A percentile compares a stretch with the other conserved stretches of the same genome.
These are phyloP conservation scores for Kokia cookei DNA, from an alignment of 441 rosid species.

Conservation along the genomic window DNA sequence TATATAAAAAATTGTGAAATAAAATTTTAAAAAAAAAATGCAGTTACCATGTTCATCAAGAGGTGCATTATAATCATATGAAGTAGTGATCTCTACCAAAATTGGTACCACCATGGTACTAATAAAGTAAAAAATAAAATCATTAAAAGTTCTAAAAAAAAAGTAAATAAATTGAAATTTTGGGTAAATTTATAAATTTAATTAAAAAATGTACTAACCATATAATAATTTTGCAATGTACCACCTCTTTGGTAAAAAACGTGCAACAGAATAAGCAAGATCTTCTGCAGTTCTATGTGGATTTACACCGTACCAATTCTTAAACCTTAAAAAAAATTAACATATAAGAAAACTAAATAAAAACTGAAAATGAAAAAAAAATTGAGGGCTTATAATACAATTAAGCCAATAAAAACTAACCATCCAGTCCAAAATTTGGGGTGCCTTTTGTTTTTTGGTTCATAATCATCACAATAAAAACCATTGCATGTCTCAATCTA, in stretches of 20 bases:
- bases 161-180: background rate
- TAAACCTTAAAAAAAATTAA: conserved; percentile 19
- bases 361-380: too few species aligned
- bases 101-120: conserved; percentile 88
- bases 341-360: background rate
- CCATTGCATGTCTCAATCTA: background rate
- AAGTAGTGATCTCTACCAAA: conserved; percentile 36
- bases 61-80: background rate
- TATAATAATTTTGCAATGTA: conserved; percentile 56
- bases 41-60: conserved; percentile 51
- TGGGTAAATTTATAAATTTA: background rate
- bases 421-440: background rate
- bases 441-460: background rate
- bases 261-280: conserved; percentile 59
- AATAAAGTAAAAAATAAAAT: background rate
- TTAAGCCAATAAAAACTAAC: background rate
- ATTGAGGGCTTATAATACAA: too few species aligned
- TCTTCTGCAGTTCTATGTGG: conserved; percentile 58
- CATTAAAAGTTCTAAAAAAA: background rate
- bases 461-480: background rate
- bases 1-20: background rate
- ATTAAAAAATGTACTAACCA: conserved; percentile 25
- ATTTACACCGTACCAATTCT: conserved; percentile 45
- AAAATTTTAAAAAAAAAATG: background rate
- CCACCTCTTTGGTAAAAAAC: conserved; percentile 56